A percentile compares a stretch with the other conserved stretches of the same genome.
These are phyloP conservation scores for Aurinia saxatilis DNA, from an alignment of 345 rosid species.

Conservation along the genomic window DNA sequence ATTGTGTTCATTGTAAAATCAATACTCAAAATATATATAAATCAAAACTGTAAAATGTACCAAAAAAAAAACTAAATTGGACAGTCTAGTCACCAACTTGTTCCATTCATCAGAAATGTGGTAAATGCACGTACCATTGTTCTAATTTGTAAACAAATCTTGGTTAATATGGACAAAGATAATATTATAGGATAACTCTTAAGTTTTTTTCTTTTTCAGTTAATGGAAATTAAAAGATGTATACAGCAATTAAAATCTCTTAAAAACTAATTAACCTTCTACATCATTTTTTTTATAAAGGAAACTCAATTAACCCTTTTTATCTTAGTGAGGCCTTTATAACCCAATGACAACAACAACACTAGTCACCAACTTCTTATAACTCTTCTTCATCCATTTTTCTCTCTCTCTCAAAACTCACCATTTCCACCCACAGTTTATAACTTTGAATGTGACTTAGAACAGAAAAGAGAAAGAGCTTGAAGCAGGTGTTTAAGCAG, in stretches of 20 bases:
- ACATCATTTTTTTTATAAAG: neutral
- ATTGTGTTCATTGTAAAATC: too few relatives aligned
- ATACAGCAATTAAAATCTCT: too few relatives aligned
- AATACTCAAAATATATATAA: too few relatives aligned
- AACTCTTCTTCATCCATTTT: slow-evolving; percentile 18
- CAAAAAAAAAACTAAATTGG: too few relatives aligned
- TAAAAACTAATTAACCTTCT: too few relatives aligned
- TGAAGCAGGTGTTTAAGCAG: slow-evolving; percentile 24
- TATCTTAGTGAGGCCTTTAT: slow-evolving; percentile 10
- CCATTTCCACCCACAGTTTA: slow-evolving; percentile 3
- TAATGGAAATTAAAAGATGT: too few relatives aligned
- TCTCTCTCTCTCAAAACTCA: slow-evolving; percentile 25
- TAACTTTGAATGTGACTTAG: slow-evolving; percentile 21
- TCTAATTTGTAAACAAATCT: neutral
- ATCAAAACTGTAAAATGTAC: too few relatives aligned
- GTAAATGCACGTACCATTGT: too few relatives aligned
- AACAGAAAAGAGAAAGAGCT: neutral
- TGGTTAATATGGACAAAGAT: neutral
- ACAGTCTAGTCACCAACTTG: too few relatives aligned
- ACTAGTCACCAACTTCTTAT: slow-evolving; percentile 22
- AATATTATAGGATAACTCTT: too few relatives aligned
- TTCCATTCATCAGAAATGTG: too few relatives aligned
- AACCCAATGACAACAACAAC: slow-evolving; percentile 24
- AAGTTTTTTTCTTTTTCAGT: neutral
- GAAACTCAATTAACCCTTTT: neutral